phyloP scores from a whole-genome alignment of 768 basidiomycete genomes.

The Chalciporus chontae region DNA sequence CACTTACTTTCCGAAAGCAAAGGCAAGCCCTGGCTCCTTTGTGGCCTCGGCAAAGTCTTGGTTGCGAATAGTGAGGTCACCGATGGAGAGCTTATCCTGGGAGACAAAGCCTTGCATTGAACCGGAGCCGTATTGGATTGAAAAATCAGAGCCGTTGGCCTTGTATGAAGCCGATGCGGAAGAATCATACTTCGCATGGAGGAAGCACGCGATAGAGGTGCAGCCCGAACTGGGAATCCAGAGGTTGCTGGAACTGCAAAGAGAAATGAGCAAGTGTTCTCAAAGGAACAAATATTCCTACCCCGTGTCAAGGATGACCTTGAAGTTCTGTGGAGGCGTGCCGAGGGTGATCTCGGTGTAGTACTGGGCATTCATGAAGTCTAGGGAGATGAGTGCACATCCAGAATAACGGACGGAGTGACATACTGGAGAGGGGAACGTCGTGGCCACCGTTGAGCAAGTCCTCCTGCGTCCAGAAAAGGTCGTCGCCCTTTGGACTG shows the following conservation, averaged over 20 bases:
- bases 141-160: conserved; percentile 83
- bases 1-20: conserved; percentile 90
- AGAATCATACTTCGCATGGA: conserved; percentile 91
- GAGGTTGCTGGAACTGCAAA: conserved; percentile 78
- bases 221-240: conserved; percentile 87
- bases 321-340: conserved; percentile 82
- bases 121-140: conserved; percentile 93
- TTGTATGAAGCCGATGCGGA: conserved; percentile 78
- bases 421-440: conserved; percentile 87
- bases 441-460: conserved; percentile 69
- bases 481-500: conserved; percentile 48
- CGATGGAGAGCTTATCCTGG: conserved; percentile 73
- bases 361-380: conserved; percentile 99
- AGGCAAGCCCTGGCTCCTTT: conserved; percentile 94
- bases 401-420: neutral
- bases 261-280: conserved; percentile 19
- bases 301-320: conserved; percentile 95
- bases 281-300: conserved; percentile 23
- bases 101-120: conserved; percentile 97
- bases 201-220: conserved; percentile 89
- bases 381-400: conserved; percentile 37
- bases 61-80: conserved; percentile 68
- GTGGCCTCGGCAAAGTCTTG: conserved; percentile 95
- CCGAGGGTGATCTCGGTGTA: conserved; percentile 85
- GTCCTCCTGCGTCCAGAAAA: conserved; percentile 81